Conservation (phyloP, 257 asterid genomes). For the Verbascum thapsus region DNA sequence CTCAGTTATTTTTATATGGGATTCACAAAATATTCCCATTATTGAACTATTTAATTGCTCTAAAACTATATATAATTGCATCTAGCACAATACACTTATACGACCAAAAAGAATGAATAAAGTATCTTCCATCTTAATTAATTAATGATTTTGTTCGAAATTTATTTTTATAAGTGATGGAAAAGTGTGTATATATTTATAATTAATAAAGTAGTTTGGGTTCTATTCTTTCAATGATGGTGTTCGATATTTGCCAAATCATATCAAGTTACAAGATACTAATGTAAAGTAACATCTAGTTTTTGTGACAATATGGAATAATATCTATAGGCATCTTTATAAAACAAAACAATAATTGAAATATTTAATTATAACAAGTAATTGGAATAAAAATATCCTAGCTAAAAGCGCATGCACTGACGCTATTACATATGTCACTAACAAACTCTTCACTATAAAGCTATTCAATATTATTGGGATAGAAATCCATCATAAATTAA, state of each 20-base stretch:
- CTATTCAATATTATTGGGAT: no score
- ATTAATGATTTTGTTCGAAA: not conserved
- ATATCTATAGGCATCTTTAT: not conserved
- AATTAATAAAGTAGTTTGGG: conserved; percentile 15
- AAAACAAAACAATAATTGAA: not conserved
- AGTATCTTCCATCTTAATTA: not conserved
- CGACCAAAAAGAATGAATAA: no score
- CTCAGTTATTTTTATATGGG: no score
- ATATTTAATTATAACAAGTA: conserved; percentile 5
- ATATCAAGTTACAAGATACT: conserved; percentile 5
- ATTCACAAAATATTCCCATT: no score
- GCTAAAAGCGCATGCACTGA: conserved; percentile 25
- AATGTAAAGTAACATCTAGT: not conserved
- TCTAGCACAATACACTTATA: no score
- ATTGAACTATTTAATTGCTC: no score
- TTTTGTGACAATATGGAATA: conserved; percentile 18
- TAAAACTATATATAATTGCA: no score
- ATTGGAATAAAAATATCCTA: not conserved
- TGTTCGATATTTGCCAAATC: conserved; percentile 18
- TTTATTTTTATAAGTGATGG: not conserved
- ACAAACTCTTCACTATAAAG: no score
- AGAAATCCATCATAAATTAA: no score
- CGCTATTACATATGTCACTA: conserved; percentile 2
- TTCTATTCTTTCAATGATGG: not conserved
- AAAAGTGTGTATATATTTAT: not conserved